Percentiles rank a stretch among this genome's conserved stretches.
Evolutionary conservation across 164 flowering plant genomes (phyloP).

Genomic region (Tetracentron sinense): DNA sequence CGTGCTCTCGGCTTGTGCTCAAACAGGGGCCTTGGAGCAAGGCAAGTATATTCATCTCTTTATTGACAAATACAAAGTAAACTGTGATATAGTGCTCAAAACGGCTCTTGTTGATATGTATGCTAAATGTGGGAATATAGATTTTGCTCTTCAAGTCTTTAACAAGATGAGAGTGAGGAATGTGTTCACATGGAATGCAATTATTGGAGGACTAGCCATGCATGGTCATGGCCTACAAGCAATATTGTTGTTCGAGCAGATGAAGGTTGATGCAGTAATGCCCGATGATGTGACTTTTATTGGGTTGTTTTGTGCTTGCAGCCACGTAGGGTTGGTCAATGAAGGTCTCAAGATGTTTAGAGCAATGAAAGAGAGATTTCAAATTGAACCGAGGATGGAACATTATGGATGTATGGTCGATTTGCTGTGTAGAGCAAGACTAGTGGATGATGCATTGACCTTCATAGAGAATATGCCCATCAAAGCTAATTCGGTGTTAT

Average conservation of each 20-base stretch:
- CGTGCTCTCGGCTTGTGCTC: too few species aligned
- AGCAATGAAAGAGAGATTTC: slow-evolving; percentile 21
- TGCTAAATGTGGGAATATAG: slow-evolving; percentile 62
- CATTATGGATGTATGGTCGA: too few species aligned
- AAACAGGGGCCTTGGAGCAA: slow-evolving; percentile 32
- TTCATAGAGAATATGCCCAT: slow-evolving; percentile 21
- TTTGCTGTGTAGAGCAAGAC: slow-evolving; percentile 32
- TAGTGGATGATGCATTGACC: slow-evolving; percentile 17
- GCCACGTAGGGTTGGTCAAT: slow-evolving; percentile 32
- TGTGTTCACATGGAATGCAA: slow-evolving; percentile 33
- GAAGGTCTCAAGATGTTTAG: slow-evolving; percentile 24
- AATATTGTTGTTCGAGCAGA: slow-evolving; percentile 20
- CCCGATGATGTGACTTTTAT: slow-evolving; percentile 37
- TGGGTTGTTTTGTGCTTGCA: slow-evolving; percentile 35
- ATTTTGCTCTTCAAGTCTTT: slow-evolving; percentile 29
- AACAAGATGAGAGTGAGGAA: slow-evolving; percentile 18
- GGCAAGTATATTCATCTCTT: slow-evolving; percentile 30
- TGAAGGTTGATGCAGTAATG: slow-evolving; percentile 20
- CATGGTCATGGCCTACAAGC: slow-evolving; percentile 30
- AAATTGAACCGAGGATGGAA: slow-evolving; percentile 31
- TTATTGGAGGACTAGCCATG: slow-evolving; percentile 39
- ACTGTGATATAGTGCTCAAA: slow-evolving; percentile 31
- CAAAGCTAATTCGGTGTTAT: slow-evolving; percentile 13
- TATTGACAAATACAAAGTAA: slow-evolving; percentile 16
- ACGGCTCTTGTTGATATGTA: slow-evolving; percentile 51